Base-by-base conservation (phyloP, 176 grass and related monocot genomes). In the Calamus simplicifolius region DNA sequence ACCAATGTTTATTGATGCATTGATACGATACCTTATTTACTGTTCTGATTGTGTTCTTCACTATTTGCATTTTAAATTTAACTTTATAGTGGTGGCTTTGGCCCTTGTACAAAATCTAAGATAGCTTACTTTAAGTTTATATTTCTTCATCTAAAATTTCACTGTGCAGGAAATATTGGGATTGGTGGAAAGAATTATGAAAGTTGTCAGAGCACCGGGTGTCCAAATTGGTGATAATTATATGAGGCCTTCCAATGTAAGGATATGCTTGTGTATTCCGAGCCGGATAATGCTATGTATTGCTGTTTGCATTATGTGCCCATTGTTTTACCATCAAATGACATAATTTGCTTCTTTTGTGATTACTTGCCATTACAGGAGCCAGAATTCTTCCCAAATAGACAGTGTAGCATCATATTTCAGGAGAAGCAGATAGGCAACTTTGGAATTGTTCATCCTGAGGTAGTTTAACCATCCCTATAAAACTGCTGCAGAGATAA, bases 161-260 rank as follows among this genome's bases (percentile, higher is more conserved):
- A 2, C 16, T 85, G 8, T 78, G 25, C 70, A 98, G 93, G 93
- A 92, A 83, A 93, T 98, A 60, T 71, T 93, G 63, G 94, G 88
- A 50, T 79, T 98, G 67, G 88, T 90, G 26, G 94, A 98, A 67
- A 93, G 88, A 71, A 88, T 98, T 38, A 72, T 98, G 48, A 89
- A 86, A 89, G 56, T 86, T 35, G 85, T 79, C 57, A 81, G 76
- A 69, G 75, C 75, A 58, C 68, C 79, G 0, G 70, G 71, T 73
- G 19, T 89, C 19, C 64, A 79, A 6, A 62, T 98, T 70, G 64
- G 69, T 16, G 27, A 79, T 57, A 77, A 78, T 49, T 89, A 82
- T 74, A 74, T 88, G 56, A 61, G 73, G 29, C 79, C 79, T 67
- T 86, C 94, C 52, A 48, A 76, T 66, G 88, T 98, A 89, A 74